Conservation (phyloP, 2,329 filamentous ascomycete genomes). For the Fusarium brachygibbosum region DNA sequence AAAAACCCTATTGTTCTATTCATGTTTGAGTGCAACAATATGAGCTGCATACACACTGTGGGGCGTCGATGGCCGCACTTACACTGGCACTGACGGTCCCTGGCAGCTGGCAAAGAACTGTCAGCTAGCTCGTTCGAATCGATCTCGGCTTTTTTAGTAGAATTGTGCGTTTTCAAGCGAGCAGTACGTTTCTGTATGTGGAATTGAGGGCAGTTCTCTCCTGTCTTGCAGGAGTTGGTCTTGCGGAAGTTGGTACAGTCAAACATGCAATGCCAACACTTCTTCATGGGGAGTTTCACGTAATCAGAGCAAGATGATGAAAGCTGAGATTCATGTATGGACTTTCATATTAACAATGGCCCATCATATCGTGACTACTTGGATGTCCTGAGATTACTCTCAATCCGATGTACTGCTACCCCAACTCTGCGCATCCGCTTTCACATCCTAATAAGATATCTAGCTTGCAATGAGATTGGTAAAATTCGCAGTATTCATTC, state of each 20-base stretch:
- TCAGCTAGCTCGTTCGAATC: not conserved
- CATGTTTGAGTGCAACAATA: constrained; percentile 25
- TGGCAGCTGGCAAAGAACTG: not conserved
- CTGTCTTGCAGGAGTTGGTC: no score
- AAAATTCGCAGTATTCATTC: not conserved
- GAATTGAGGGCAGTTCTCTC: not conserved
- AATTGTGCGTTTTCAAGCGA: no score
- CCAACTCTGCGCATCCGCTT: constrained; percentile 19
- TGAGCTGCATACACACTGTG: constrained; percentile 1
- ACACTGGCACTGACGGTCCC: not conserved
- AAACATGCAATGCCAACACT: not conserved
- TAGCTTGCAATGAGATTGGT: constrained; percentile 28
- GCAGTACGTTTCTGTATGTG: not conserved
- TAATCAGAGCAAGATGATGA: no score
- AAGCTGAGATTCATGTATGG: not conserved
- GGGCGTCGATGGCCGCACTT: not conserved
- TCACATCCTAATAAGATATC: constrained; percentile 37
- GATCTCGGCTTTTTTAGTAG: not conserved
- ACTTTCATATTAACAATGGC: not conserved
- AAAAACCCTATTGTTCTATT: constrained; percentile 24
- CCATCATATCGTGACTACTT: constrained; percentile 3
- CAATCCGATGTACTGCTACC: constrained; percentile 25
- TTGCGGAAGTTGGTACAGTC: not conserved
- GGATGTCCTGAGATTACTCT: constrained; percentile 14
- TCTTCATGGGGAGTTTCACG: not conserved